Conservation (phyloP, 768 basidiomycete species). For the Lentinula sp. region DNA sequence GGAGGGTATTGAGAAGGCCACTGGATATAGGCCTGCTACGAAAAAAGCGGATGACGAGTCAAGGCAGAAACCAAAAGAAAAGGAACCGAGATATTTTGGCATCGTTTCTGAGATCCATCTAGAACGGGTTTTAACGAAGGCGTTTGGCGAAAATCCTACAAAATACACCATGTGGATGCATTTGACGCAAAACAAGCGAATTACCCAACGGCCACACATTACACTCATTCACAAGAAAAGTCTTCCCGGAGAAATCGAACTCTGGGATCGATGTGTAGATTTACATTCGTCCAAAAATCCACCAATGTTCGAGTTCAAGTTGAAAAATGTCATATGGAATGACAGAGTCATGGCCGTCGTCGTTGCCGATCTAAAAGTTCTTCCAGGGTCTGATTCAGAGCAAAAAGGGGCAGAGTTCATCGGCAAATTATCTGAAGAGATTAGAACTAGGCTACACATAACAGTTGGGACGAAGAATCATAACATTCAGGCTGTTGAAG, state of each 20-base stretch:
- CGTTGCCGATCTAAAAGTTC: constrained; percentile 51
- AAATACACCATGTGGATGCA: constrained; percentile 40
- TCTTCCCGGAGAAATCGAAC: constrained; percentile 16
- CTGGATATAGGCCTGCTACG: constrained; percentile 30
- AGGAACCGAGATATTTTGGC: constrained; percentile 63
- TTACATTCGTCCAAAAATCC: constrained; percentile 31
- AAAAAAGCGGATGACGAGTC: constrained; percentile 33
- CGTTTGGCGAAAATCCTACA: constrained; percentile 18
- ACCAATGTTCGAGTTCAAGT: constrained; percentile 54
- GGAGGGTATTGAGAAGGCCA: constrained; percentile 45
- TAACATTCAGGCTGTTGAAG: constrained; percentile 61
- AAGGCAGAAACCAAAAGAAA: constrained; percentile 30
- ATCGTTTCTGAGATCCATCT: constrained; percentile 73
- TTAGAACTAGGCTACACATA: constrained; percentile 63
- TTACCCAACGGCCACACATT: constrained; percentile 69
- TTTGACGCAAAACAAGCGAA: constrained; percentile 38
- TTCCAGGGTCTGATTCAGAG: constrained; percentile 13
- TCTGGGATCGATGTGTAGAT: constrained; percentile 46
- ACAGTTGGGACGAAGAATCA: constrained; percentile 72
- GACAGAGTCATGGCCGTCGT: constrained; percentile 75
- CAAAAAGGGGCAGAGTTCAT: constrained; percentile 43
- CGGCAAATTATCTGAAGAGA: constrained; percentile 34
- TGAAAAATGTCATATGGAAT: constrained; percentile 70
- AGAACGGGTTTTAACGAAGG: constrained; percentile 32
- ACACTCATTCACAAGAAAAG: constrained; percentile 66